Evolutionary conservation across 83 land plant genomes (phyloP), one percentile per base, ranked within the genome.

Genomic region (Thuja plicata): DNA sequence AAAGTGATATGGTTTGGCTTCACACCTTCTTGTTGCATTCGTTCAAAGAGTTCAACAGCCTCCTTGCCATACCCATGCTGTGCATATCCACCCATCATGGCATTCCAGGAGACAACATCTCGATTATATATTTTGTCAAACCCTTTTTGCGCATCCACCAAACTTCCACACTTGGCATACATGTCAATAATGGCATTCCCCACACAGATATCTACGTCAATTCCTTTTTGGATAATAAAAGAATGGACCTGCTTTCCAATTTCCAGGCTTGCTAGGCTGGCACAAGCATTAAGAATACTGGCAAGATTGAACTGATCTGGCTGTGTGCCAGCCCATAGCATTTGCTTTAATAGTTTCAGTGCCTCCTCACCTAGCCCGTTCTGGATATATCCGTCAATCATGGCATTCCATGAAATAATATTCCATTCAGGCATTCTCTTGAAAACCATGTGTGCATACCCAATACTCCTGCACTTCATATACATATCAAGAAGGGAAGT

Each of bases 1-100:
- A 95, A 95, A 16, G 96, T 94, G 45, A 94, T 81, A 41, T 91
- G 90, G 77, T 92, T 94, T 71, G 96, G 95, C 60, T 88, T 34
- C 32, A 93, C n/a, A 27, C 93, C 91, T 32, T 34, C 85, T 74
- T 32, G 82, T 80, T 89, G 89, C 95, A 95, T 92, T 38, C 84
- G 40, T 27, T 79, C 62, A 79, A 90, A 92, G n/a, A 89, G n/a
- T 70, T 52, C 17, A 32, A 77, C n/a, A 3, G 92, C 93, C 21
- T 89, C 87, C 30, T 87, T 86, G 2, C 91, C 48, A n/a, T 55
- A 9, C 40, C 79, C 85, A 79, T 86, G 57, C 21, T 84, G 91
- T 37, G 89, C 81, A 89, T 45, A 90, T 87, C 92, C 92, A 46
- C 88, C 79, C 48, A 92, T 89, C 92, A 89, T 32, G 10, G 84